Percentiles rank a stretch among this genome's conserved stretches.
These are phyloP conservation scores for Fusarium pseudonygamai DNA, from an alignment of 2,329 filamentous ascomycete species.

Conservation along the genomic window DNA sequence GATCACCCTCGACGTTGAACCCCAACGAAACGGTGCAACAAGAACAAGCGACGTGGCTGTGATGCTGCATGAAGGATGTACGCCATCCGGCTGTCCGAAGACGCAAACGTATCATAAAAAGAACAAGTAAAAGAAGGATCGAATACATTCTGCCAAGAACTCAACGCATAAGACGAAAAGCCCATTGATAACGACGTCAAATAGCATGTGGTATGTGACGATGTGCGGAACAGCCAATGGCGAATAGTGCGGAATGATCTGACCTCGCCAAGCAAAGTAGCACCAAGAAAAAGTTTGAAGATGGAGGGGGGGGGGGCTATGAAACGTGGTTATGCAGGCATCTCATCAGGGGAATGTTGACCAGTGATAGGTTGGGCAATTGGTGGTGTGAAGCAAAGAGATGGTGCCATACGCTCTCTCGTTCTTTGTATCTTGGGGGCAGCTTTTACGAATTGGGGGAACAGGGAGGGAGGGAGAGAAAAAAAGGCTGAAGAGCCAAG, in stretches of 20 bases:
- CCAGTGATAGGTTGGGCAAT: conserved; percentile 11
- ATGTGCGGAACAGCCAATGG: conserved; percentile 23
- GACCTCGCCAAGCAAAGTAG: not conserved
- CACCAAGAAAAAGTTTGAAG: conserved; percentile 2
- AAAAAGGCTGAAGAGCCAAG: conserved; percentile 5
- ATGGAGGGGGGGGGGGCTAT: conserved; percentile 24
- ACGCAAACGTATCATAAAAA: conserved; percentile 5
- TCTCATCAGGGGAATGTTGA: conserved; percentile 10
- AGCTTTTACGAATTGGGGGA: not conserved
- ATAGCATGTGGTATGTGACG: not conserved
- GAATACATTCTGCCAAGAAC: conserved; percentile 13
- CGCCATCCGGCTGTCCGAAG: conserved; percentile 33
- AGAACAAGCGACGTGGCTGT: not conserved
- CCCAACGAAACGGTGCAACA: not conserved
- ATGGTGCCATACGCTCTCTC: conserved; percentile 17
- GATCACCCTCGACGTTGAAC: not conserved
- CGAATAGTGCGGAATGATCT: conserved; percentile 22
- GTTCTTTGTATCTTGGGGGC: not conserved
- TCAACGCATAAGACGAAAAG: not conserved
- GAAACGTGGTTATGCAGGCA: conserved; percentile 38
- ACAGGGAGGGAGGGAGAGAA: not conserved
- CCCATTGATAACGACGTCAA: not conserved
- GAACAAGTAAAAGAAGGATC: conserved; percentile 33
- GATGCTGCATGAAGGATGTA: not conserved
- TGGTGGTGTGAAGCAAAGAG: conserved; percentile 3